Percentiles rank a stretch among this genome's conserved stretches.
Evolutionary conservation across 768 basidiomycete genomes (phyloP).

Genomic region (Lentinula raphanica): DNA sequence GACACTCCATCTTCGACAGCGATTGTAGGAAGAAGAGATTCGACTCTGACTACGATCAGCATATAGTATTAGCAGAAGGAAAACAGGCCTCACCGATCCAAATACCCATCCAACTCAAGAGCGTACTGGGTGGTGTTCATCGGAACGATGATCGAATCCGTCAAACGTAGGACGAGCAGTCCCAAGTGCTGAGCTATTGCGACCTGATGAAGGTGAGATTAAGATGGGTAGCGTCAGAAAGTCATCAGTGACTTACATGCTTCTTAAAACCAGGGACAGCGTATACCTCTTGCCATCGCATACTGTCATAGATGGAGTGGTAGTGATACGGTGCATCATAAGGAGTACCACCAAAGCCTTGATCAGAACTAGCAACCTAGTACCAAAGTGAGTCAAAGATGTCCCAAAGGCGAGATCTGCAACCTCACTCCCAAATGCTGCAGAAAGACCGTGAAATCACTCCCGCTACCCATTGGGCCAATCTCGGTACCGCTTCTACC

Average conservation of each 20-base stretch:
- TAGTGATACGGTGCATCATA: slow-evolving; percentile 73
- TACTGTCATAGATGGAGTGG: slow-evolving; percentile 69
- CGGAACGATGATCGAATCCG: slow-evolving; percentile 52
- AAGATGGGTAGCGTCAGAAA: not conserved
- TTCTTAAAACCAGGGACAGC: slow-evolving; percentile 73
- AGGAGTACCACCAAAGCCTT: slow-evolving; percentile 34
- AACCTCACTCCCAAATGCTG: slow-evolving; percentile 64
- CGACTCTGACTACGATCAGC: slow-evolving; percentile 2
- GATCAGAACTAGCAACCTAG: slow-evolving; percentile 39
- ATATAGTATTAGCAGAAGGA: not conserved
- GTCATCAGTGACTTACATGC: slow-evolving; percentile 42
- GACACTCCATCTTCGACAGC: slow-evolving; percentile 7
- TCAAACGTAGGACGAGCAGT: slow-evolving; percentile 46
- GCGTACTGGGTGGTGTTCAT: slow-evolving; percentile 69
- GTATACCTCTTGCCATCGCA: slow-evolving; percentile 68
- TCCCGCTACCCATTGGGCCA: slow-evolving; percentile 72
- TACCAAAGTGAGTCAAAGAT: not conserved
- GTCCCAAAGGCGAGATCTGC: not conserved
- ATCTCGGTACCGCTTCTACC: slow-evolving; percentile 39
- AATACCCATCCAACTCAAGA: slow-evolving; percentile 26
- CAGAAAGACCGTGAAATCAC: slow-evolving; percentile 90
- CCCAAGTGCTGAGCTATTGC: slow-evolving; percentile 58
- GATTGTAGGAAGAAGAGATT: slow-evolving; percentile 1
- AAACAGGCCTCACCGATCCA: slow-evolving; percentile 11
- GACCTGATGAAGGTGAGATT: slow-evolving; percentile 24